Conservation (phyloP, 2,329 filamentous ascomycete genomes). For the Penicillium sp. region DNA sequence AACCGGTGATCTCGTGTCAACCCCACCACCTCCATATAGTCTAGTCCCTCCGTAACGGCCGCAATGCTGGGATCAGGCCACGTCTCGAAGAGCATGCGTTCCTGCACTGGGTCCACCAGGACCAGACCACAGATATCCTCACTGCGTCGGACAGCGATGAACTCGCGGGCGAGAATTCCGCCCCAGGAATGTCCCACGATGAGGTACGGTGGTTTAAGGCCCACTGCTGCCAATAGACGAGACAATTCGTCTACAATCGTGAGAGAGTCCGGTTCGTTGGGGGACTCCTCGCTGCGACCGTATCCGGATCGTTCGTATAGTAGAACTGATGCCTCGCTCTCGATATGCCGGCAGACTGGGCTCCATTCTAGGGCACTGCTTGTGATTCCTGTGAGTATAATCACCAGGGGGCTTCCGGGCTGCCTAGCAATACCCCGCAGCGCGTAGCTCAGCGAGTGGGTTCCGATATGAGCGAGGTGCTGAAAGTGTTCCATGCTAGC, state of each 20-base stretch:
- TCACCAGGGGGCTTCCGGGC: background rate
- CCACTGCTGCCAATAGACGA: background rate
- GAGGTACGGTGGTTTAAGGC: background rate
- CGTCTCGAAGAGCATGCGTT: conserved; percentile 3
- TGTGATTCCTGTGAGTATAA: background rate
- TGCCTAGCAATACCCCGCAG: background rate
- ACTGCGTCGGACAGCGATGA: background rate
- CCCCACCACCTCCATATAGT: background rate
- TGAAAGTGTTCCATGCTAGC: conserved; percentile 3
- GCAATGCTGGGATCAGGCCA: background rate
- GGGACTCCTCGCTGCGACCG: background rate
- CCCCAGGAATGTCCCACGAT: conserved; percentile 5
- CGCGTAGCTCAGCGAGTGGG: conserved; percentile 5
- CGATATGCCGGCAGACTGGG: conserved; percentile 3
- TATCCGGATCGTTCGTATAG: conserved; percentile 6
- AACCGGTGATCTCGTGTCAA: background rate
- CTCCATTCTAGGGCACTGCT: conserved; percentile 7
- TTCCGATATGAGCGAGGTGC: conserved; percentile 2
- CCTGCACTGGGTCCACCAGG: conserved; percentile 1
- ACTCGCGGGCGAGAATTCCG: conserved; percentile 2
- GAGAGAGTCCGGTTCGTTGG: background rate
- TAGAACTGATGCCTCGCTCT: background rate
- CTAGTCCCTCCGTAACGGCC: background rate
- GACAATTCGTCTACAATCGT: background rate
- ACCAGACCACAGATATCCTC: conserved; percentile 1